Percentiles rank a stretch among this genome's conserved stretches.
phyloP scores from a whole-genome alignment of 257 asterid genomes.

The Gentiana macrophylla region DNA sequence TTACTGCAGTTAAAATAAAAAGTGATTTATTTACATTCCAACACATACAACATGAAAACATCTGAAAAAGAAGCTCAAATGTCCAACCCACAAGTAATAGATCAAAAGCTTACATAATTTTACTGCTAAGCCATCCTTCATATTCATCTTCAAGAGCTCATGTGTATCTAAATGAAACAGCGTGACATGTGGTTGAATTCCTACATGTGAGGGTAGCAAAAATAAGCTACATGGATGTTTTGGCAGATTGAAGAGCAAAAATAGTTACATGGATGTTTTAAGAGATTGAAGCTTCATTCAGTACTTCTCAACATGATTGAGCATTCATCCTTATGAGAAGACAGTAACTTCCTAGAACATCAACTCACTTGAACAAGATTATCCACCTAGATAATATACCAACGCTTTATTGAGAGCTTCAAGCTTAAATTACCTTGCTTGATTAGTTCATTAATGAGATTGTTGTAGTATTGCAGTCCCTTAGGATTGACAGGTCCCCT shows the following conservation, averaged over 20 bases:
- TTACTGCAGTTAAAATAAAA: constrained; percentile 18
- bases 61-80: background rate
- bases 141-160: constrained; percentile 42
- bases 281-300: too few species aligned
- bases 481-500: constrained; percentile 22
- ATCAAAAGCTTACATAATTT: constrained; percentile 25
- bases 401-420: too few species aligned
- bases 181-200: constrained; percentile 49
- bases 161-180: constrained; percentile 34
- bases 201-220: constrained; percentile 12
- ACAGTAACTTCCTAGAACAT: background rate
- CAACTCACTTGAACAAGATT: background rate
- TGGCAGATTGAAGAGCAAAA: too few species aligned
- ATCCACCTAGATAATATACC: constrained; percentile 3
- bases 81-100: background rate
- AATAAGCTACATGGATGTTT: too few species aligned
- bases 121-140: constrained; percentile 37
- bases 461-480: constrained; percentile 46
- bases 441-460: constrained; percentile 35
- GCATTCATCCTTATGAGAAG: background rate
- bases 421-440: constrained; percentile 22
- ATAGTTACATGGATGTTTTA: too few species aligned
- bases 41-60: background rate
- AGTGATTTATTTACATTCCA: background rate
- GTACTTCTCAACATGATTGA: too few species aligned